Conservation (phyloP, 495 filamentous ascomycete genomes). For the Aspergillus wentii region DNA sequence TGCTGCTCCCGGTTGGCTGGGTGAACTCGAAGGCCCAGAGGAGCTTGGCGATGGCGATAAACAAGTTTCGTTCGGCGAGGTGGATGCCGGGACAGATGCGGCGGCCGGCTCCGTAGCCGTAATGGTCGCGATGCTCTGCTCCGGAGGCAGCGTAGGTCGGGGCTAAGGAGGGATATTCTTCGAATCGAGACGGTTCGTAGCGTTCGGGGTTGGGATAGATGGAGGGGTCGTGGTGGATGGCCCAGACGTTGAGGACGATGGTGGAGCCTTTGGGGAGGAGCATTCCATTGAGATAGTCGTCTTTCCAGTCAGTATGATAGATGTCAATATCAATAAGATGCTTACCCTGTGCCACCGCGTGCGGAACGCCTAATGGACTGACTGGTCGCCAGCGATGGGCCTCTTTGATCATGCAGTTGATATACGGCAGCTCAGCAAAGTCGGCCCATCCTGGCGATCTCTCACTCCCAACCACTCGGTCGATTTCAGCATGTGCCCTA, state of each 20-base stretch:
- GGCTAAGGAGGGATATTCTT: not conserved
- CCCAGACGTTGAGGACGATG: not conserved
- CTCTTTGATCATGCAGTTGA: not conserved
- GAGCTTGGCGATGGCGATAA: not conserved
- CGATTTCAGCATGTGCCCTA: not conserved
- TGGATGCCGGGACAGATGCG: conserved; percentile 1
- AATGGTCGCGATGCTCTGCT: not conserved
- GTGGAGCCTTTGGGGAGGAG: not conserved
- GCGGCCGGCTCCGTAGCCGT: conserved; percentile 2
- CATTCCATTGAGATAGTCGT: not conserved
- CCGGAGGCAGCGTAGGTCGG: not conserved
- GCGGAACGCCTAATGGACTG: too few species aligned
- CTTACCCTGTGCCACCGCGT: too few species aligned
- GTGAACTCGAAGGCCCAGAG: conserved; percentile 1
- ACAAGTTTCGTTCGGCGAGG: conserved; percentile 1
- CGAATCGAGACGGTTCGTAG: not conserved
- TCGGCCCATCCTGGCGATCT: not conserved
- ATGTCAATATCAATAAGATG: conserved; percentile 1
- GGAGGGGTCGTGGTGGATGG: not conserved
- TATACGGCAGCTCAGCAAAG: not conserved
- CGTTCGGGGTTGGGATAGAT: not conserved
- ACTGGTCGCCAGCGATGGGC: too few species aligned
- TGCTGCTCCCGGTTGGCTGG: too few species aligned
- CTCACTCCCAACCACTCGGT: not conserved
- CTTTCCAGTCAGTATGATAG: not conserved